These are phyloP conservation scores for Cryptosporidium muris DNA, from an alignment of 169 alveolate species.

Conservation along the genomic window DNA sequence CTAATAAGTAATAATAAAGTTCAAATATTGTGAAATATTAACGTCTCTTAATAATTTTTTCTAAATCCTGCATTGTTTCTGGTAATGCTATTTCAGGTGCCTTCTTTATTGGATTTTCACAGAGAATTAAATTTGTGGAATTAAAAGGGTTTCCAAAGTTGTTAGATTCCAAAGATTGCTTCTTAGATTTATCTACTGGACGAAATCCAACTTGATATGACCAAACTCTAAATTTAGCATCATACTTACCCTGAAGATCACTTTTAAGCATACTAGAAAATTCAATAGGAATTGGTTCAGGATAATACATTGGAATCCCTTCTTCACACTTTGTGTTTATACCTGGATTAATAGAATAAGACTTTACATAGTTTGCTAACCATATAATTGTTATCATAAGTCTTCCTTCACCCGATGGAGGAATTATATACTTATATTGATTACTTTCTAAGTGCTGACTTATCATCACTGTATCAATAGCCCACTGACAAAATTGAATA, in stretches of 20 bases:
- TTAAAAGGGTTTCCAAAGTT: constrained; percentile 28
- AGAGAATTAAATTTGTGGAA: constrained; percentile 19
- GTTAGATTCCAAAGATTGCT: constrained; percentile 7
- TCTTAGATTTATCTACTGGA: constrained; percentile 5
- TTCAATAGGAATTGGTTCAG: constrained; percentile 29
- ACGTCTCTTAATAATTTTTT: no score
- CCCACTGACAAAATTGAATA: constrained; percentile 52
- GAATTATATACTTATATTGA: constrained; percentile 28
- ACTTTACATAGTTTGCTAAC: constrained; percentile 32
- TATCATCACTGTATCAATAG: constrained; percentile 19
- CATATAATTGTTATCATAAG: constrained; percentile 30
- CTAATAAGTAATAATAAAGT: no score
- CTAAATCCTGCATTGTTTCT: no score
- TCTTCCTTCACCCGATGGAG: constrained; percentile 42
- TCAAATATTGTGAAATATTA: no score
- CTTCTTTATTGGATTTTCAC: background rate
- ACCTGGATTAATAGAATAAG: constrained; percentile 26
- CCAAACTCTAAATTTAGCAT: constrained; percentile 22
- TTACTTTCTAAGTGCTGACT: constrained; percentile 37
- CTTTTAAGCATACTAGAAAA: constrained; percentile 23
- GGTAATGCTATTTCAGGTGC: no score
- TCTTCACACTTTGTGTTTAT: background rate
- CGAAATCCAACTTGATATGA: constrained; percentile 45
- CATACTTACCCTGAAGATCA: constrained; percentile 32
- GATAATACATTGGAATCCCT: constrained; percentile 31